A percentile compares a stretch with the other conserved stretches of the same genome.
These are phyloP conservation scores for Podospora pseudocomata DNA, from an alignment of 495 filamentous ascomycete species.

Conservation along the genomic window DNA sequence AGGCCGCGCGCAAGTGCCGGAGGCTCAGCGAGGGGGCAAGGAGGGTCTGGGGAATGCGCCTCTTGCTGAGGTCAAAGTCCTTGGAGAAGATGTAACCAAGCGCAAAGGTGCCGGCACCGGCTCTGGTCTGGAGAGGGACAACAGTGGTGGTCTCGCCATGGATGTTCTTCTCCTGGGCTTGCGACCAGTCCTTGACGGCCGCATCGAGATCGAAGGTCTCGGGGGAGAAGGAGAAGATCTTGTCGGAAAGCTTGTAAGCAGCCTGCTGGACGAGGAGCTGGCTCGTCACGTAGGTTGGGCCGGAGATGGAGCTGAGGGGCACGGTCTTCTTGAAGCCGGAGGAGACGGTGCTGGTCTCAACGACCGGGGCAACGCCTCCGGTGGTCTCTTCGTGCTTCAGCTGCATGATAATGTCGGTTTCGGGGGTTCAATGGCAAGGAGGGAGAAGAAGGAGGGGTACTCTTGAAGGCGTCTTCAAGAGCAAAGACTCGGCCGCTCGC, in stretches of 20 bases:
- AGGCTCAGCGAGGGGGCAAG: slow-evolving; percentile 80
- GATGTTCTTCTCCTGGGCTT: slow-evolving; percentile 63
- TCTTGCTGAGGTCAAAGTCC: slow-evolving; percentile 88
- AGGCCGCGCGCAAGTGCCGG: slow-evolving; percentile 69
- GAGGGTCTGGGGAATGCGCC: slow-evolving; percentile 84
- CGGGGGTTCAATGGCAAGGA: slow-evolving; percentile 12
- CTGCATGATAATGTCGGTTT: slow-evolving; percentile 22
- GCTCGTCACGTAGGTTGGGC: slow-evolving; percentile 85
- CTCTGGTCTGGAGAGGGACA: slow-evolving; percentile 76
- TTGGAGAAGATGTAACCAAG: slow-evolving; percentile 96
- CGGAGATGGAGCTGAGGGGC: slow-evolving; percentile 64
- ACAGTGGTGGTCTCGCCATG: slow-evolving; percentile 76
- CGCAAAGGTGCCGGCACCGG: slow-evolving; percentile 87
- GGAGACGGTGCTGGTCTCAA: slow-evolving; percentile 16
- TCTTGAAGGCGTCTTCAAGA: slow-evolving; percentile 25
- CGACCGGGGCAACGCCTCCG: slow-evolving; percentile 19
- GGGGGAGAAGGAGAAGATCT: slow-evolving; percentile 94
- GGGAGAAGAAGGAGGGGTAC: slow-evolving; percentile 6
- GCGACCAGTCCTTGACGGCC: slow-evolving; percentile 72
- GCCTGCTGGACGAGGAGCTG: slow-evolving; percentile 94
- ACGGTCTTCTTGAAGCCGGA: slow-evolving; percentile 40
- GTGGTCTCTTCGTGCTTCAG: slow-evolving; percentile 27
- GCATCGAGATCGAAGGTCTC: slow-evolving; percentile 86
- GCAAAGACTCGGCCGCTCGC: slow-evolving; percentile 17
- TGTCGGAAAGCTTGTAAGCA: slow-evolving; percentile 87